Conservation (phyloP, 768 basidiomycete genomes). For the Collybiopsis confluens region DNA sequence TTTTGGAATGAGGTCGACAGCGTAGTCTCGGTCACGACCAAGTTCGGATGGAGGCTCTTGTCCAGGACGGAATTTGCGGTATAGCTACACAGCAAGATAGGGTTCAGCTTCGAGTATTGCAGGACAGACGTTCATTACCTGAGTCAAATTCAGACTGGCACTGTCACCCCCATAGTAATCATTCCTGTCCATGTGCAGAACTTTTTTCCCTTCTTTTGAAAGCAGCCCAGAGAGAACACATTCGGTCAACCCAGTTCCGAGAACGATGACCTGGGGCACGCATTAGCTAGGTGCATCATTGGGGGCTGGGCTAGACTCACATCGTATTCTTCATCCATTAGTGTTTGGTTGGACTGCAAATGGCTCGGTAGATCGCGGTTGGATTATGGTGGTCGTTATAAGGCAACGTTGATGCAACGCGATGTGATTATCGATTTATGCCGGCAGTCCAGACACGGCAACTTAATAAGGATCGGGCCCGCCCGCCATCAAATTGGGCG, state of each 20-base stretch:
- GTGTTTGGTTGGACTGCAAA: no score
- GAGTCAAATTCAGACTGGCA: constrained; percentile 94
- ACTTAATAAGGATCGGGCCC: no score
- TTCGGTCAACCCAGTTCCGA: constrained; percentile 97
- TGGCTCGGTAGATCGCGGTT: constrained; percentile 7
- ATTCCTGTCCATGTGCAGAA: constrained; percentile 97
- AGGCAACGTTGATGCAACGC: constrained; percentile 10
- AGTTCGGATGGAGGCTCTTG: constrained; percentile 76
- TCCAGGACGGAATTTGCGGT: constrained; percentile 87
- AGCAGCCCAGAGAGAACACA: constrained; percentile 97
- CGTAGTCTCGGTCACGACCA: constrained; percentile 96
- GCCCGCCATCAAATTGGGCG: no score
- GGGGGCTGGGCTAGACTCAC: constrained; percentile 32
- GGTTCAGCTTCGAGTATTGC: not conserved
- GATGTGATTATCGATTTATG: constrained; percentile 12
- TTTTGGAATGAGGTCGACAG: constrained; percentile 96
- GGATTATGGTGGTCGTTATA: not conserved
- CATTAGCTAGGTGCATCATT: constrained; percentile 4
- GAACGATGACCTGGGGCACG: constrained; percentile 67
- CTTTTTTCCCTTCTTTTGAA: constrained; percentile 99
- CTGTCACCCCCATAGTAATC: constrained; percentile 99
- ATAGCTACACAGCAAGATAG: constrained; percentile 54
- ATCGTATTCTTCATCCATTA: constrained; percentile 99
- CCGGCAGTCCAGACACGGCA: no score
- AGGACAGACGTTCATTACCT: constrained; percentile 48